Evolutionary conservation across 2,329 filamentous ascomycete genomes (phyloP).

Genomic region (Clonostachys byssicola): DNA sequence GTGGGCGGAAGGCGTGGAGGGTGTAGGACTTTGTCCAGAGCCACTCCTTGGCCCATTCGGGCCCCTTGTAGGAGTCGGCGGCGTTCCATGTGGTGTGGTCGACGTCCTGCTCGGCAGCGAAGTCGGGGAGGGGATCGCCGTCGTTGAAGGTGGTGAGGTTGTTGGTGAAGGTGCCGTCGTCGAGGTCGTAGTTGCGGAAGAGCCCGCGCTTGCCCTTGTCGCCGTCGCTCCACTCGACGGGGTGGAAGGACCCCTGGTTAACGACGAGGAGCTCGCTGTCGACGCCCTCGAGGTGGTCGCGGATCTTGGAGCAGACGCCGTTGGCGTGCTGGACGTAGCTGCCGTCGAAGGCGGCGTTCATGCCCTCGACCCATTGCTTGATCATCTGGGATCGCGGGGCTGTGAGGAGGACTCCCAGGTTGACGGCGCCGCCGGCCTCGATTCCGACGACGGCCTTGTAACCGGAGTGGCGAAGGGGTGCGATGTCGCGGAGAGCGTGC

Average conservation of each 20-base stretch:
- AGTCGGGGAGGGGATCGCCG: conserved; percentile 1
- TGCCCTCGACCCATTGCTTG: conserved; percentile 10
- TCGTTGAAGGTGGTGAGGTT: background rate
- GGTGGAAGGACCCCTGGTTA: conserved; percentile 13
- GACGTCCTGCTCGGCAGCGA: conserved; percentile 1
- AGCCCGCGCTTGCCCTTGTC: conserved; percentile 4
- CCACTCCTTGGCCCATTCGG: background rate
- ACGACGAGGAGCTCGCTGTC: conserved; percentile 15
- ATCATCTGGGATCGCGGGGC: conserved; percentile 8
- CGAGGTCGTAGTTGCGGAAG: conserved; percentile 1
- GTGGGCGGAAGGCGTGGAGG: conserved; percentile 10
- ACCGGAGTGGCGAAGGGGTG: conserved; percentile 4
- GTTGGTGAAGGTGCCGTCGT: conserved; percentile 6
- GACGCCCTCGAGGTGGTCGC: conserved; percentile 32
- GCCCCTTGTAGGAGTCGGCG: conserved; percentile 6
- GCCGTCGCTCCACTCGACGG: conserved; percentile 8
- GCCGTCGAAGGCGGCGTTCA: conserved; percentile 18
- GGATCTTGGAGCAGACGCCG: conserved; percentile 11
- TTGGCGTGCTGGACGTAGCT: conserved; percentile 19
- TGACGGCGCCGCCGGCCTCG: conserved; percentile 8
- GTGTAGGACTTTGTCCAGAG: conserved; percentile 5
- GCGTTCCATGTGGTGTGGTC: conserved; percentile 6
- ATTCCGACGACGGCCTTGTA: conserved; percentile 10
- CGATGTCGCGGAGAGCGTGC: conserved; percentile 7
- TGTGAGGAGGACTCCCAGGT: conserved; percentile 14